Conservation (phyloP, 345 rosid genomes). For the Syzygium oleosum region DNA sequence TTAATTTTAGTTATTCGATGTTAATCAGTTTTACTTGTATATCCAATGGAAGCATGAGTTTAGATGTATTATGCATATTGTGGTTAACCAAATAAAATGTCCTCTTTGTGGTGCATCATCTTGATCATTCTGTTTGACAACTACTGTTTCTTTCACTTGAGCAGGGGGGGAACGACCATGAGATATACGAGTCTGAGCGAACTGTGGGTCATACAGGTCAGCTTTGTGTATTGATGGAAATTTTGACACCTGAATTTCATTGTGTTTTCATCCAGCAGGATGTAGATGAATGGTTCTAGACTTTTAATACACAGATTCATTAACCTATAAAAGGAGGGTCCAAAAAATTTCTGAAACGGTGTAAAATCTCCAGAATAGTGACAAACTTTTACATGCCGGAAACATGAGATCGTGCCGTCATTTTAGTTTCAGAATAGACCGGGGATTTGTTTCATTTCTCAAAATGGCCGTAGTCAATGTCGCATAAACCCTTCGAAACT, state of each 20-base stretch:
- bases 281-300: background rate
- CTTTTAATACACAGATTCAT: background rate
- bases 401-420: background rate
- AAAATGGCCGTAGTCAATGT: background rate
- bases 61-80: background rate
- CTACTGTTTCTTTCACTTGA: constrained; percentile 3
- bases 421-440: background rate
- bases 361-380: background rate
- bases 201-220: constrained; percentile 91
- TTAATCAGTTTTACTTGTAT: background rate
- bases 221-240: background rate
- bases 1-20: background rate
- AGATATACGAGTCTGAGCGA: constrained; percentile 75
- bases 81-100: background rate
- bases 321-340: background rate
- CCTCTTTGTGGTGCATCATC: background rate
- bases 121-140: background rate
- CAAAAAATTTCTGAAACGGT: background rate
- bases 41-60: background rate
- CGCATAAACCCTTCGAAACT: background rate
- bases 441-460: background rate
- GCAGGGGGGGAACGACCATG: constrained; percentile 96
- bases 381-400: background rate
- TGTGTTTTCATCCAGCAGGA: background rate
- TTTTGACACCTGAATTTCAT: background rate